phyloP scores from a whole-genome alignment of 768 basidiomycete species.

The Hypsizygus marmoreus region DNA sequence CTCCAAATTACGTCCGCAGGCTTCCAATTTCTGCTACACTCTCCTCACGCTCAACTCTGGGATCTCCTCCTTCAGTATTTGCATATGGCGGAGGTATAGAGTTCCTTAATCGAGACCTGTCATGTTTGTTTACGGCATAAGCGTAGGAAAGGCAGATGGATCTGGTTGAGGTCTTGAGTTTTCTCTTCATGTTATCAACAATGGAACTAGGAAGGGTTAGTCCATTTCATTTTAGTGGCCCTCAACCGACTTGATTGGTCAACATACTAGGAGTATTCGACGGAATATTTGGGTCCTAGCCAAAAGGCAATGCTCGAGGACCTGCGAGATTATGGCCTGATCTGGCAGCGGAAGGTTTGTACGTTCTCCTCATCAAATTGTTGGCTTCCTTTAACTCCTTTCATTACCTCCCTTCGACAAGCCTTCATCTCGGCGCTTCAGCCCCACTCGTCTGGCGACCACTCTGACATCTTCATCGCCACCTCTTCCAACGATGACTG shows the following conservation, averaged over 20 bases:
- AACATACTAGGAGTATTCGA: conserved; percentile 77
- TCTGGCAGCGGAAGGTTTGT: conserved; percentile 80
- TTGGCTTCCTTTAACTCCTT: conserved; percentile 11
- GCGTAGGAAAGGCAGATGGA: conserved; percentile 84
- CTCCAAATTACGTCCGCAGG: conserved; percentile 90
- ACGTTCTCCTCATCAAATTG: conserved; percentile 19
- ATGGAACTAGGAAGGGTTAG: conserved; percentile 90
- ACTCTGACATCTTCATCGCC: conserved; percentile 92
- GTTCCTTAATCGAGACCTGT: conserved; percentile 5
- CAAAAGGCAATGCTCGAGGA: conserved; percentile 90
- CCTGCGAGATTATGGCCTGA: conserved; percentile 90
- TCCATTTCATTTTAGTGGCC: conserved; percentile 14
- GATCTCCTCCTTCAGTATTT: conserved; percentile 90
- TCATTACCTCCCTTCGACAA: conserved; percentile 28
- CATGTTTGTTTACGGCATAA: conserved; percentile 18
- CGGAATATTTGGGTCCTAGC: conserved; percentile 73
- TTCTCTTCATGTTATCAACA: conserved; percentile 96
- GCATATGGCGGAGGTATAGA: conserved; percentile 74
- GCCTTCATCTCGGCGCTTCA: conserved; percentile 81
- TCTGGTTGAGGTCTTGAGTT: conserved; percentile 88
- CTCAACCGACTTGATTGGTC: conserved; percentile 1
- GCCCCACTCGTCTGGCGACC: conserved; percentile 92
- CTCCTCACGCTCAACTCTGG: conserved; percentile 95
- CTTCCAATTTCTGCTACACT: conserved; percentile 94
- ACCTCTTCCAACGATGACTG: conserved; percentile 65